Evolutionary conservation across 306 rosid genomes (phyloP), one percentile per base, ranked within the genome.

Genomic region (Castanopsis chinensis): DNA sequence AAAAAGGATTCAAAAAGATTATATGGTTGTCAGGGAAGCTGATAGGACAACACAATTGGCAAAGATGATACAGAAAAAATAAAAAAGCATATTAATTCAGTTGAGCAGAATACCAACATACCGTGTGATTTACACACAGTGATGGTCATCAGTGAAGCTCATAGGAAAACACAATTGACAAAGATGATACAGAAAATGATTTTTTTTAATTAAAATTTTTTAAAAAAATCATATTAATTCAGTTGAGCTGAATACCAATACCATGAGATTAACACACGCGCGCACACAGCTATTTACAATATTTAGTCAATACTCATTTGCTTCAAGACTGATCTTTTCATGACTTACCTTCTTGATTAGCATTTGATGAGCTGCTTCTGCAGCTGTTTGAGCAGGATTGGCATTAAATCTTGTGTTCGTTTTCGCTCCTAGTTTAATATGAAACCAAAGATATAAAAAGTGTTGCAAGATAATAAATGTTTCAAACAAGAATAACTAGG

Each of bases 351-450:
- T 92, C 61, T 83, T 84, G 76, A 73, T 84, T 72, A 88, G 78
- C 92, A 88, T 89, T 80, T 85, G 90, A 45, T 87, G 84, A 41
- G 90, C 76, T 33, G 93, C 92, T 82, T 89, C 98, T n/a, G 82
- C 89, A 73, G 96, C 90, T 21, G 96, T 89, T 84, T 90, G 90
- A 75, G 94, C 97, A 80, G 95, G 91, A 81, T 85, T 86, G 57
- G 86, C 88, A 80, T 87, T 82, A 77, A 78, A 79, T 85, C 82
- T 60, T 80, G 89, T 84, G 58, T 86, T 35, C 80, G 80, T 61
- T 79, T 87, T 79, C 76, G 72, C 85, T 89, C 94, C 96, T 91
- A 74, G 18, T 59, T 76, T 63, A 71, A 69, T 2, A 25, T 64
- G 19, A 73, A 75, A 74, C 71, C 58, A 63, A 77, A 32, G 35